These are phyloP conservation scores for Phlegmacium glaucopus DNA, from an alignment of 768 basidiomycete species.

Conservation along the genomic window DNA sequence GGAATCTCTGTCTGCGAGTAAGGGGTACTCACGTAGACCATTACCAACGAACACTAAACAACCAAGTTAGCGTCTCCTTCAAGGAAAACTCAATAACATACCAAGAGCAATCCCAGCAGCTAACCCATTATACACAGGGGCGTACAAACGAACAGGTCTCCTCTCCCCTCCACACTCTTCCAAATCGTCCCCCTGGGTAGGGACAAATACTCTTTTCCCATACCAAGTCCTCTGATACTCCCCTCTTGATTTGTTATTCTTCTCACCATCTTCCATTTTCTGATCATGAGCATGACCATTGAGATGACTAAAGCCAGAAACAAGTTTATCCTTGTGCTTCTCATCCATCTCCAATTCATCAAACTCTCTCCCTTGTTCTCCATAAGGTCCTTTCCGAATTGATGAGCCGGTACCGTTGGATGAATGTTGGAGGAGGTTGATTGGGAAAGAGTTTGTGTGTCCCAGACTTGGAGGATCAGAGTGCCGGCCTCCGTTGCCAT, in stretches of 20 bases:
- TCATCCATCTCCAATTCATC: conserved; percentile 12
- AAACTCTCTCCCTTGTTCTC: conserved; percentile 23
- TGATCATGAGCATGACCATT: background rate
- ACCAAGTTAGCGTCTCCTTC: conserved; percentile 29
- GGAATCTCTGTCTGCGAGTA: too few species aligned
- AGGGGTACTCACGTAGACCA: conserved; percentile 36
- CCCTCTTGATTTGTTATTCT: conserved; percentile 13
- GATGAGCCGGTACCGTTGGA: too few species aligned
- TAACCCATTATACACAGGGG: conserved; percentile 66
- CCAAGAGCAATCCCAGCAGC: conserved; percentile 56
- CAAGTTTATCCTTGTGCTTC: conserved; percentile 1
- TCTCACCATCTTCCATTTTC: background rate
- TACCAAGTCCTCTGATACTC: conserved; percentile 55
- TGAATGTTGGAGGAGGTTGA: too few species aligned
- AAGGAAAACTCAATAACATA: conserved; percentile 32
- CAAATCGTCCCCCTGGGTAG: conserved; percentile 21
- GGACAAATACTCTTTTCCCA: conserved; percentile 44
- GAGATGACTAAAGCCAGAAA: background rate
- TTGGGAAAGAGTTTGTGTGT: too few species aligned
- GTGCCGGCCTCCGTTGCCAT: background rate
- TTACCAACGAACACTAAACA: conserved; percentile 60
- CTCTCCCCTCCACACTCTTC: conserved; percentile 18
- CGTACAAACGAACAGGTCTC: conserved; percentile 44
- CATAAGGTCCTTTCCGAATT: too few species aligned
- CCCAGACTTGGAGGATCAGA: background rate